Evolutionary conservation across 345 rosid genomes (phyloP).

Genomic region (Turnera subulata): DNA sequence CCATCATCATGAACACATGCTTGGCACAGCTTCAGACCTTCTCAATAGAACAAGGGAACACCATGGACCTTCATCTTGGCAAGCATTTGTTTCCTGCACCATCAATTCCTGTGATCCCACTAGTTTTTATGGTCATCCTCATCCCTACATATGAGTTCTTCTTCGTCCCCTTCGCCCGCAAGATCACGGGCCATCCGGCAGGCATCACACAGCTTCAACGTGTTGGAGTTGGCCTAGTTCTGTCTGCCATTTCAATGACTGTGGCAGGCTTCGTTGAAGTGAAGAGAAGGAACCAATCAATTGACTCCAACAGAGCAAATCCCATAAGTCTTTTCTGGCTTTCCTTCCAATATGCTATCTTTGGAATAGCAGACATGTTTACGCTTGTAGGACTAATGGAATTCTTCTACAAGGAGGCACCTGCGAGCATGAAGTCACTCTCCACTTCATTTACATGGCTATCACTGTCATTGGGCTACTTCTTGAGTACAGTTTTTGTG

Average conservation of each 20-base stretch:
- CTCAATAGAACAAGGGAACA: constrained; percentile 19
- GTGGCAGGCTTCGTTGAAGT: constrained; percentile 19
- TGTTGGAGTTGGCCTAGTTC: constrained; percentile 21
- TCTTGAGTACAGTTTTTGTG: constrained; percentile 25
- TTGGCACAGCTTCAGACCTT: constrained; percentile 25
- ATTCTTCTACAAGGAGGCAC: constrained; percentile 33
- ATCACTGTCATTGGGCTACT: constrained; percentile 25
- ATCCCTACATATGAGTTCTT: constrained; percentile 23
- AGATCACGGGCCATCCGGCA: constrained; percentile 19
- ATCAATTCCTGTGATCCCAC: constrained; percentile 17
- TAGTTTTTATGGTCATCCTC: constrained; percentile 13
- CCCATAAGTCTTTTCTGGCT: constrained; percentile 22
- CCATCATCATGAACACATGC: constrained; percentile 24
- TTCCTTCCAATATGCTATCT: constrained; percentile 25
- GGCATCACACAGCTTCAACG: constrained; percentile 32
- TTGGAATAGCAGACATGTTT: constrained; percentile 34
- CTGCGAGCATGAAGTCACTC: constrained; percentile 28
- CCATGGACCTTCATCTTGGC: constrained; percentile 5
- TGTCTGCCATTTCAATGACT: constrained; percentile 24
- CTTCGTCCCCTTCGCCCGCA: constrained; percentile 19
- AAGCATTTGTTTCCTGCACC: constrained; percentile 13
- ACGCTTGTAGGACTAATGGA: constrained; percentile 30
- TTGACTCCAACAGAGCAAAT: neutral
- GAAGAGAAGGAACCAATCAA: constrained; percentile 12
- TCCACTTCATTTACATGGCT: constrained; percentile 26